phyloP scores from a whole-genome alignment of 345 rosid species.

The Abelmoschus esculentus region DNA sequence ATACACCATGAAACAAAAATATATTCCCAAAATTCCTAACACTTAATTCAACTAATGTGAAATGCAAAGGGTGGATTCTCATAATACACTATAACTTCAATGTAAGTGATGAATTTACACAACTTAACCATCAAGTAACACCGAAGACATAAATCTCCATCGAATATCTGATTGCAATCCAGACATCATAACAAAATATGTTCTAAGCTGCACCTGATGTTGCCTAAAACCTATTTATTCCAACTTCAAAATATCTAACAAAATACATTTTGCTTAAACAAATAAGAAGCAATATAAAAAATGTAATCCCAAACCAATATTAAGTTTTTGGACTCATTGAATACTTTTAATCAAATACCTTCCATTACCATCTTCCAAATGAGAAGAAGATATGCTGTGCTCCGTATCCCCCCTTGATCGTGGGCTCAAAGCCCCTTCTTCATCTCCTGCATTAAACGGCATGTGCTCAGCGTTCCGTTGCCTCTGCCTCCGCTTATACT shows the following conservation, averaged over 20 bases:
- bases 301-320: too few species aligned
- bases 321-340: background rate
- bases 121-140: background rate
- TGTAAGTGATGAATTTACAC: background rate
- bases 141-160: background rate
- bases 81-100: background rate
- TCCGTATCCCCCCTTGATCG: slow-evolving; percentile 40
- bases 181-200: background rate
- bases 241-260: too few species aligned
- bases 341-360: slow-evolving; percentile 32
- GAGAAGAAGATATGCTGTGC: slow-evolving; percentile 56
- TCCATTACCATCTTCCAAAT: slow-evolving; percentile 49
- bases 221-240: too few species aligned
- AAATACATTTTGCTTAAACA: too few species aligned
- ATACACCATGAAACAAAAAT: background rate
- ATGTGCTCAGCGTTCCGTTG: slow-evolving; percentile 28
- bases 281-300: background rate
- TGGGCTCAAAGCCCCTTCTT: slow-evolving; percentile 39
- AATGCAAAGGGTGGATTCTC: background rate
- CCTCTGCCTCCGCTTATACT: slow-evolving; percentile 67
- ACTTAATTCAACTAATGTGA: background rate
- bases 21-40: background rate
- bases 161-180: background rate
- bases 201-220: background rate
- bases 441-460: slow-evolving; percentile 26